Percentiles rank a stretch among this genome's conserved stretches.
These are phyloP conservation scores for Pichia kudriavzevii DNA, from an alignment of 1,139 yeast genomes.

Conservation along the genomic window DNA sequence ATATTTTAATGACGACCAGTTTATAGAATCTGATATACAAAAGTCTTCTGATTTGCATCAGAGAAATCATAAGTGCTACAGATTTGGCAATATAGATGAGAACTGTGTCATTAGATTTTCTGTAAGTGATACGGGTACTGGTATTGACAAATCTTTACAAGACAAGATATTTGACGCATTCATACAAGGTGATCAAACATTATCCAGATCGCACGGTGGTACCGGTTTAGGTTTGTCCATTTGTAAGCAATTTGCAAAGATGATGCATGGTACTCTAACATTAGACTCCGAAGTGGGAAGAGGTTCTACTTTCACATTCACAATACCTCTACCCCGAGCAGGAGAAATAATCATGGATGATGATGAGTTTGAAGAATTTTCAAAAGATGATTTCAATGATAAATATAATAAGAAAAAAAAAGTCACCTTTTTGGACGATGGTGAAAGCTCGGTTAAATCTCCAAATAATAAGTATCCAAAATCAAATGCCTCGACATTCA, in stretches of 20 bases:
- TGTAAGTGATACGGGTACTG: constrained; percentile 89
- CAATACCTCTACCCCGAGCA: constrained; percentile 69
- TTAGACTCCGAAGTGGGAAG: constrained; percentile 61
- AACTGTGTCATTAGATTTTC: constrained; percentile 61
- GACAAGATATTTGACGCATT: constrained; percentile 90
- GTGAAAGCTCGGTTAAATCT: constrained; percentile 10
- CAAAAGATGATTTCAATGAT: constrained; percentile 42
- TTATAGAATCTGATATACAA: constrained; percentile 12
- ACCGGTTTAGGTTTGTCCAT: constrained; percentile 92
- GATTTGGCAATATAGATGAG: constrained; percentile 33
- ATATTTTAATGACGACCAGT: constrained; percentile 15
- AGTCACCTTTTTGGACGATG: constrained; percentile 33
- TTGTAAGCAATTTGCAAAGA: constrained; percentile 80
- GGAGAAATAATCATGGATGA: constrained; percentile 45
- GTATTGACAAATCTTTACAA: constrained; percentile 73
- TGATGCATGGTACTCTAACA: constrained; percentile 81
- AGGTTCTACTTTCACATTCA: constrained; percentile 76
- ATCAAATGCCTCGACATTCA: neutral
- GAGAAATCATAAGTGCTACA: constrained; percentile 31
- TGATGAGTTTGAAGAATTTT: constrained; percentile 26
- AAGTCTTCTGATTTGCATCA: constrained; percentile 30
- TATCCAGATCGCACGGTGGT: constrained; percentile 88
- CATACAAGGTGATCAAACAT: constrained; percentile 93
- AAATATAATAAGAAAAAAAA: constrained; percentile 34
- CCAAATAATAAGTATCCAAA: neutral